Conservation (phyloP, 2,329 filamentous ascomycete genomes). For the Camptophora hylomeconis region DNA sequence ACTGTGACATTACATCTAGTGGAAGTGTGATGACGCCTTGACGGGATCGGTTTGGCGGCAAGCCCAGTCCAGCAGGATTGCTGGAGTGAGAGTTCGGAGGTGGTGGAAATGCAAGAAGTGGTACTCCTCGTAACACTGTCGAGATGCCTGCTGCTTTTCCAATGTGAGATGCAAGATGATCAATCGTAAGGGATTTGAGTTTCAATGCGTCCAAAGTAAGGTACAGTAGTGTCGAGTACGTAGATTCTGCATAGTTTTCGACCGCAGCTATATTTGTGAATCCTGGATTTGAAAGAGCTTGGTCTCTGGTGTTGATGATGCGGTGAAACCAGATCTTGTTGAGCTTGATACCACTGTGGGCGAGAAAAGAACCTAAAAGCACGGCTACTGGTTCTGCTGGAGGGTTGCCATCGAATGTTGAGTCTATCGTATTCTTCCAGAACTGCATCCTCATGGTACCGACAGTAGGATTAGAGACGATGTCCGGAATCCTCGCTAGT, state of each 20-base stretch:
- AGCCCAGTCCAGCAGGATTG: slow-evolving; percentile 31
- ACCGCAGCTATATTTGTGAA: slow-evolving; percentile 60
- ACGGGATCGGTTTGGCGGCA: slow-evolving; percentile 25
- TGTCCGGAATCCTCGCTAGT: slow-evolving; percentile 76
- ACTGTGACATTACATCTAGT: slow-evolving; percentile 76
- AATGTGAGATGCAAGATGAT: slow-evolving; percentile 88
- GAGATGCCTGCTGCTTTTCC: slow-evolving; percentile 87
- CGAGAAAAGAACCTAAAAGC: slow-evolving; percentile 60
- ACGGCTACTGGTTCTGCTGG: slow-evolving; percentile 87
- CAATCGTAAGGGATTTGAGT: slow-evolving; percentile 67
- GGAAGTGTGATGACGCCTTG: slow-evolving; percentile 66
- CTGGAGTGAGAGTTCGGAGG: slow-evolving; percentile 42
- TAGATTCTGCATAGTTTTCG: slow-evolving; percentile 86
- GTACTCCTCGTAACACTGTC: slow-evolving; percentile 74
- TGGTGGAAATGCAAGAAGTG: slow-evolving; percentile 69
- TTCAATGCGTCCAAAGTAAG: slow-evolving; percentile 69
- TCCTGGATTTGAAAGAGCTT: slow-evolving; percentile 70
- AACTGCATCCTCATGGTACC: slow-evolving; percentile 86
- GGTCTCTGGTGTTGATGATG: slow-evolving; percentile 68
- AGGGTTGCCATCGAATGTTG: slow-evolving; percentile 62
- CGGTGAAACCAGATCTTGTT: slow-evolving; percentile 63
- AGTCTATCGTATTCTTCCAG: slow-evolving; percentile 75
- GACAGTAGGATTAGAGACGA: slow-evolving; percentile 75
- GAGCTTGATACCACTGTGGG: slow-evolving; percentile 36
- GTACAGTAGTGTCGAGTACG: slow-evolving; percentile 87